Evolutionary conservation across 495 filamentous ascomycete species (phyloP), one percentile per base, ranked within the genome.

Genomic region (Trichocladium uniseriatum): DNA sequence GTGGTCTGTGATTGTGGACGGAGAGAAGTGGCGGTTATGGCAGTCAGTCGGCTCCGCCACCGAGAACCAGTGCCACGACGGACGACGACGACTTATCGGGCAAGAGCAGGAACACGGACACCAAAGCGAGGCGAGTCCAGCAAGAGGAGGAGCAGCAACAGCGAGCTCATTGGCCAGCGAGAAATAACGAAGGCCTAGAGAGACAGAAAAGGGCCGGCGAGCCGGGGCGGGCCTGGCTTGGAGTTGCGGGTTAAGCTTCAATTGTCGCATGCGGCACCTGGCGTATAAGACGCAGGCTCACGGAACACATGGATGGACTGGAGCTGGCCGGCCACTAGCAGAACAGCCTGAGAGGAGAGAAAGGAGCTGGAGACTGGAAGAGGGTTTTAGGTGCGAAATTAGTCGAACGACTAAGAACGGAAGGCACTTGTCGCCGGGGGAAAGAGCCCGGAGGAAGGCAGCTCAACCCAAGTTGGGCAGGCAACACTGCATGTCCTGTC

Each of bases 121-220:
- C 32, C 24, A 47, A 38, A 46, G 16, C 16, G 20, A 27, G 24
- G 8, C 24, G 24, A 8, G 24, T 27, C 24, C 24, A 8, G 24
- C 24, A 27, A 8, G 8, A 27, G 24, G 4, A 27, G 24, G 8
- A 18, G 19, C 28, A 41, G 21, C 44, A 45, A 19, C 50, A 43
- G 35, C 50, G 29, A 36, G 49, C 44, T 54, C 57, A 60, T 60
- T 56, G 51, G 51, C 38, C 22, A 41, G 15, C 20, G 34, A 24
- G 28, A 36, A 38, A 19, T 14, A 44, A 28, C 29, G 22, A 38
- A 19, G 16, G 39, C 2, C 20, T 18, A 1, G 16, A 16, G 14
- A 13, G 27, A 20, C 21, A n/a, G 20, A 20, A 28, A 21, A 38
- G 51, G 22, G 38, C 35, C 41, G 41, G 39, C 38, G 49, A 31